These are phyloP conservation scores for Infundibulicybe gibba DNA, from an alignment of 768 basidiomycete genomes.

Conservation along the genomic window DNA sequence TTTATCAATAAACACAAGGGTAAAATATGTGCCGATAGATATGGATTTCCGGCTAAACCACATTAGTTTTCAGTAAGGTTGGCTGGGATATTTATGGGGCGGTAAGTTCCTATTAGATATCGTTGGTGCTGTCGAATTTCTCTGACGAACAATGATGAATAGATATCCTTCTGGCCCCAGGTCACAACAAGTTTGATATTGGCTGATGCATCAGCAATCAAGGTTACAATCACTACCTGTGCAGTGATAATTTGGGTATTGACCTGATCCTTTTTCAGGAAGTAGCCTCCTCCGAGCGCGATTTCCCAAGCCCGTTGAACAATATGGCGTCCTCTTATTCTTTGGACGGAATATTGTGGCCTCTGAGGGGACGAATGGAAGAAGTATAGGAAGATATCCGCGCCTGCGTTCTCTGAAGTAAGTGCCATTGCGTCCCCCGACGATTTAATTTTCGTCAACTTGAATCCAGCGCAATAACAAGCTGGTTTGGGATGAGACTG, in stretches of 20 bases:
- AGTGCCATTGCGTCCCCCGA: constrained; percentile 8
- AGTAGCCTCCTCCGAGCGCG: constrained; percentile 42
- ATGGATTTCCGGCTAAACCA: not conserved
- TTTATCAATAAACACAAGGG: constrained; percentile 27
- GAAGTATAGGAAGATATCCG: constrained; percentile 56
- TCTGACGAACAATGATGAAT: not conserved
- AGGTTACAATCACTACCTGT: constrained; percentile 21
- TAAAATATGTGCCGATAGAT: constrained; percentile 2
- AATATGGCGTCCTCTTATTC: constrained; percentile 41
- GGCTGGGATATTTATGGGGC: constrained; percentile 34
- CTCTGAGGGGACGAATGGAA: constrained; percentile 67
- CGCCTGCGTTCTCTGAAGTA: constrained; percentile 66
- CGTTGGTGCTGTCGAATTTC: not conserved
- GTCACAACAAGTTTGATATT: constrained; percentile 18
- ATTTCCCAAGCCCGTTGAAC: constrained; percentile 53
- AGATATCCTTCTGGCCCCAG: constrained; percentile 26
- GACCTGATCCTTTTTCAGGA: constrained; percentile 31
- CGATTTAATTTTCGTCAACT: not conserved
- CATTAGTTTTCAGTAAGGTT: constrained; percentile 22
- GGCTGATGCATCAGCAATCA: constrained; percentile 37
- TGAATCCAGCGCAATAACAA: constrained; percentile 36
- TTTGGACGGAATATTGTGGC: constrained; percentile 65
- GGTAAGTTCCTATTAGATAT: constrained; percentile 13
- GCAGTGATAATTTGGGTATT: not conserved
- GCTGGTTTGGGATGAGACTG: constrained; percentile 39